Evolutionary conservation across 2,329 filamentous ascomycete genomes (phyloP), one percentile per base, ranked within the genome.

Genomic region (Cordyceps fumosorosea): DNA sequence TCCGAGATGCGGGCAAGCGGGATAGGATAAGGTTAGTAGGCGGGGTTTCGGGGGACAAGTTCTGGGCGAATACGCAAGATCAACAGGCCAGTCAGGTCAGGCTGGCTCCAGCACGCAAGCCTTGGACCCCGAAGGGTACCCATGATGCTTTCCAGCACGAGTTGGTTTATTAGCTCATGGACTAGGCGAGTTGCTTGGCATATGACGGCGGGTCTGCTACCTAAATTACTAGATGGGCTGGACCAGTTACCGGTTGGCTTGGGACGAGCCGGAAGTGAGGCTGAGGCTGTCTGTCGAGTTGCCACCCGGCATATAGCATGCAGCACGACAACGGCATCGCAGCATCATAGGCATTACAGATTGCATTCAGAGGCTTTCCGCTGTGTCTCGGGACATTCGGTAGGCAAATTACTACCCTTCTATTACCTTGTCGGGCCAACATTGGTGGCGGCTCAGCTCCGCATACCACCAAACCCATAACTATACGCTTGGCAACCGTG

Each of bases 1-100:
- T 29, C 55, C 29, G 45, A 57, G 55, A 57, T 57, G 55, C 45
- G 29, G 29, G 8, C 29, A 29, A 29, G 29, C 29, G 56, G 56
- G 56, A 59, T 44, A 14, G 34, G 2, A 37, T 4, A 37, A 37
- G 34, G 34, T 37, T 37, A 10, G 11, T 12, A 50, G 56, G 56
- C 56, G 56, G 56, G 56, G 56, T 59, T 47, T 59, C 56, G 56
- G 56, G 52, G 47, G 32, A 52, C n/a, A 11, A 59, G 11, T 32
- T 24, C 20, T 11, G 34, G 47, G 47, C 32, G 47, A 44, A 44
- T 44, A 5, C 40, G 37, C 14, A 51, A 11, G 16, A 50, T 34
- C 29, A 32, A 22, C 18, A 22, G 3, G 37, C 3, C 4, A 55
- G 22, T 12, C 18, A 40, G 18, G 37, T 45, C 22, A 14, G 22